phyloP scores from a whole-genome alignment of 169 alveolate species.

The Cryptosporidium ubiquitum region DNA sequence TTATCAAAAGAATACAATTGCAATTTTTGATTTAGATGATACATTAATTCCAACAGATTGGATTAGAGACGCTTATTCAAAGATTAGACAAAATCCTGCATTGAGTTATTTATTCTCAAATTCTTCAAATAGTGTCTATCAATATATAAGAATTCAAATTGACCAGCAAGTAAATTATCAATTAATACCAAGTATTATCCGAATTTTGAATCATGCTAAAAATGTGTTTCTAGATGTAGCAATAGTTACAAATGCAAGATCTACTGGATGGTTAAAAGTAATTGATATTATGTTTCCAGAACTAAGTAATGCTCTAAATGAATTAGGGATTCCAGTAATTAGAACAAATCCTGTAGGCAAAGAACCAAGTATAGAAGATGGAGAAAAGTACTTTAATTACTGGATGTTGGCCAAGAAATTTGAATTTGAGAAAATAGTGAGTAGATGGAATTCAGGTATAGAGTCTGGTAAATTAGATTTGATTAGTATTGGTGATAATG shows the following conservation, averaged over 20 bases:
- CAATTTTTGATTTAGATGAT: slow-evolving; percentile 85
- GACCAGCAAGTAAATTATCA: slow-evolving; percentile 78
- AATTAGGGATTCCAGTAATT: slow-evolving; percentile 80
- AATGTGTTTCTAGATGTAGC: slow-evolving; percentile 80
- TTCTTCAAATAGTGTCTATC: slow-evolving; percentile 64
- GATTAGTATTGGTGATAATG: slow-evolving; percentile 85
- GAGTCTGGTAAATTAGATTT: slow-evolving; percentile 76
- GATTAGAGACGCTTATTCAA: slow-evolving; percentile 77
- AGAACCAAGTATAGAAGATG: slow-evolving; percentile 81
- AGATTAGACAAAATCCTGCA: slow-evolving; percentile 47
- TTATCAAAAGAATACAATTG: slow-evolving; percentile 45
- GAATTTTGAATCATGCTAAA: slow-evolving; percentile 78
- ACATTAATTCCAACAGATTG: slow-evolving; percentile 86
- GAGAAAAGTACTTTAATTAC: slow-evolving; percentile 81
- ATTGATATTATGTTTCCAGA: slow-evolving; percentile 84
- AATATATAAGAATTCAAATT: slow-evolving; percentile 78
- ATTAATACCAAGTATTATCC: slow-evolving; percentile 77
- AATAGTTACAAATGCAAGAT: slow-evolving; percentile 87
- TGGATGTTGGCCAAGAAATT: slow-evolving; percentile 87
- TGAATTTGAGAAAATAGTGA: slow-evolving; percentile 32
- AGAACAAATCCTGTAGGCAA: slow-evolving; percentile 80
- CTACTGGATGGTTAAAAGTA: slow-evolving; percentile 82
- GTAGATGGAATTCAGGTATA: slow-evolving; percentile 47
- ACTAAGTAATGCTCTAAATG: slow-evolving; percentile 77
- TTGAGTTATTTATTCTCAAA: slow-evolving; percentile 54